These are phyloP conservation scores for Mycena albidolilacea DNA, from an alignment of 768 basidiomycete genomes.

Conservation along the genomic window DNA sequence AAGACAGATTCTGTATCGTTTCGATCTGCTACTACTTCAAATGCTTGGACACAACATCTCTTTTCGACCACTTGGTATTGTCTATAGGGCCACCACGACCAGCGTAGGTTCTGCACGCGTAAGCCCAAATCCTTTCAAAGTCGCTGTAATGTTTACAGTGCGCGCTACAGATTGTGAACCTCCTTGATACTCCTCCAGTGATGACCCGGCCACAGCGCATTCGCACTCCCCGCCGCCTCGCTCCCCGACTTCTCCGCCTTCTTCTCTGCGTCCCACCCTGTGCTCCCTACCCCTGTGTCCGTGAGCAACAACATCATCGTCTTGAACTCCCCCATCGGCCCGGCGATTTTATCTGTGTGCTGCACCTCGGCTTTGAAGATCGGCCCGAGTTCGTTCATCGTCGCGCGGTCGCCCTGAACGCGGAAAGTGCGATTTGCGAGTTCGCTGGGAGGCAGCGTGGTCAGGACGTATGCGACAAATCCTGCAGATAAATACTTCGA, in stretches of 20 bases:
- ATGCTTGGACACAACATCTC: too few relatives aligned
- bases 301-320: slow-evolving; percentile 19
- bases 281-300: slow-evolving; percentile 34
- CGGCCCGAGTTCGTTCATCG: slow-evolving; percentile 45
- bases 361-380: slow-evolving; percentile 41
- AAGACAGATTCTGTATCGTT: too few relatives aligned
- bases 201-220: slow-evolving; percentile 10
- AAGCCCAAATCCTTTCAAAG: too few relatives aligned
- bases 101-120: too few relatives aligned
- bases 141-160: too few relatives aligned
- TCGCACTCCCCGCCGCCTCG: slow-evolving; percentile 1
- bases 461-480: slow-evolving; percentile 53
- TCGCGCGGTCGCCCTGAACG: slow-evolving; percentile 51
- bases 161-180: neutral
- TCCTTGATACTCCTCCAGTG: slow-evolving; percentile 23
- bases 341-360: slow-evolving; percentile 31
- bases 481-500: slow-evolving; percentile 41
- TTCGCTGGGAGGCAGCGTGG: slow-evolving; percentile 44
- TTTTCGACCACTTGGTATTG: too few relatives aligned
- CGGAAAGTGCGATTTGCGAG: slow-evolving; percentile 52
- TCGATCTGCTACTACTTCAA: too few relatives aligned
- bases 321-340: slow-evolving; percentile 14
- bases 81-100: too few relatives aligned
- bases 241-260: neutral
- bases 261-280: slow-evolving; percentile 35